Base-by-base conservation (phyloP, 441 rosid species). In the Codiaeum variegatum region DNA sequence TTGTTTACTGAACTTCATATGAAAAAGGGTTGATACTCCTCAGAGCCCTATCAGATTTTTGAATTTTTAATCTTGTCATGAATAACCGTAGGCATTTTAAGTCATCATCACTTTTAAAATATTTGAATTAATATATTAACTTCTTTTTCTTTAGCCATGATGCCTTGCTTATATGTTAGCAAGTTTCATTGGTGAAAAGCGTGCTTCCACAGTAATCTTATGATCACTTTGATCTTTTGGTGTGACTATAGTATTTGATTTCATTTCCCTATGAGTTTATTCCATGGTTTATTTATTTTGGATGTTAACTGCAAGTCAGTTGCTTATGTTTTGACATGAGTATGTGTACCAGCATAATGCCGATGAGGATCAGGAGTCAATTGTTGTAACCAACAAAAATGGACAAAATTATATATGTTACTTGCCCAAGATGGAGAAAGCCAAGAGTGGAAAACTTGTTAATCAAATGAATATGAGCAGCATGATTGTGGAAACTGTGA, bases 371-470 rank as follows among this genome's bases (percentile, higher is more conserved):
- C 92, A 87, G 77, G 97, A 94, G 72, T 90, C 94, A 1, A 72
- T 94, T 70, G 75, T 83, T 36, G 88, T 92, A 90, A 77, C 87
- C 36, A 83, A 85, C 69, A 91, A 88, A 79, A 70, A 87, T 75
- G 98, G 98, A 36, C 76, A 79, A 69, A 75, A 83, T 52, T 89
- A 32, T 46, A 49, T 83, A 60, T 94, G 99, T 76, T 94, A 47
- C 86, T 86, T 94, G 81, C 99, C 98, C 19, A 90, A 88, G 82
- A 88, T 88, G 69, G 96, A 88, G 83, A 84, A 88, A 80, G 71
- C 79, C 26, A 88, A 73, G 77, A 85, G 77, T 29, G 88, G 81
- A 66, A 86, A 75, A 83, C 78, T 83, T 31, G 71, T 80, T 64
- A 73, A 42, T 60, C 94, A 70, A 78, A 81, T 84, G 56, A 94